These are phyloP conservation scores for Cryptococcus sp. DNA, from an alignment of 1,284 basidiomycete genomes.

Conservation along the genomic window DNA sequence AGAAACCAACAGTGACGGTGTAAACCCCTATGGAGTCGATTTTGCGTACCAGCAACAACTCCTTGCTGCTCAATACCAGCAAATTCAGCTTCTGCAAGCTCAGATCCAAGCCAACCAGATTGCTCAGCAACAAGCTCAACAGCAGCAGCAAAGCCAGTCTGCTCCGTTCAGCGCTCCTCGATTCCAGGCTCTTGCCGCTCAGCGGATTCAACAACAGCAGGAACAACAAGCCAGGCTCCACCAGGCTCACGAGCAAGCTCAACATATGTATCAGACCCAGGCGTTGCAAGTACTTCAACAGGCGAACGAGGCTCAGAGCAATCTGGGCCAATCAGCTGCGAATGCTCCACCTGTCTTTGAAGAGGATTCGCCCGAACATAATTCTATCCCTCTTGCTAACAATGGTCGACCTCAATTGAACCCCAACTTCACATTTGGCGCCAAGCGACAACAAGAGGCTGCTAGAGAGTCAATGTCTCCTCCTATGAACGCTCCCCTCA, in stretches of 20 bases:
- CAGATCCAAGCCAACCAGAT: conserved; percentile 32
- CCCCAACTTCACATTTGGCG: conserved; percentile 82
- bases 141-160: conserved; percentile 34
- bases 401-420: conserved; percentile 82
- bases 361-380: conserved; percentile 38
- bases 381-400: conserved; percentile 55
- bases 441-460: conserved; percentile 49
- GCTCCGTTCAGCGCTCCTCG: conserved; percentile 74
- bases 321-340: conserved; percentile 9
- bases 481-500: conserved; percentile 14
- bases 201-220: conserved; percentile 49
- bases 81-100: conserved; percentile 43
- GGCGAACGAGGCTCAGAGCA: conserved; percentile 20
- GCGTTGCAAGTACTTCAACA: conserved; percentile 29
- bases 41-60: conserved; percentile 37
- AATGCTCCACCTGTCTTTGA: conserved; percentile 42
- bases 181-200: conserved; percentile 76
- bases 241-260: conserved; percentile 40
- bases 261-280: conserved; percentile 37
- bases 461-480: conserved; percentile 15
- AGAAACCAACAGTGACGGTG: conserved; percentile 24
- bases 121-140: conserved; percentile 25
- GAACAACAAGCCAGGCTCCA: conserved; percentile 50
- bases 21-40: conserved; percentile 20
- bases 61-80: conserved; percentile 35